A percentile compares a stretch with the other conserved stretches of the same genome.
Evolutionary conservation across 1,284 basidiomycete species (phyloP).

Genomic region (Moesziomyces aphidis): DNA sequence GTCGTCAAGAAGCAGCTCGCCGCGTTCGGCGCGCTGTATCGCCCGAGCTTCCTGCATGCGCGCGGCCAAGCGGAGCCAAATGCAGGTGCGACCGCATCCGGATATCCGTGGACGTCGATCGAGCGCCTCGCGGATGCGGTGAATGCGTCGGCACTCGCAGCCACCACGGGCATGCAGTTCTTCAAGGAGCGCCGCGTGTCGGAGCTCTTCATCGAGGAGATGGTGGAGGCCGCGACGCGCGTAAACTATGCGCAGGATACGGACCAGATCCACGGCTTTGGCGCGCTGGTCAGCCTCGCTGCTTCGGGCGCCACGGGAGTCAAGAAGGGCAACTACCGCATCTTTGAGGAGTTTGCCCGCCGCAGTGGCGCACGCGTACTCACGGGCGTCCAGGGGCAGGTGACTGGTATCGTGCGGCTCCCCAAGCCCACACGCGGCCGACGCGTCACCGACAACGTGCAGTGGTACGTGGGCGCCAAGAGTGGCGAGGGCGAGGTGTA

Average conservation of each 20-base stretch:
- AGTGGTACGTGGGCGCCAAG: constrained; percentile 62
- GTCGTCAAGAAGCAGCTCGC: constrained; percentile 71
- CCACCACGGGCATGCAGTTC: constrained; percentile 62
- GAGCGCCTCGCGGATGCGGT: constrained; percentile 73
- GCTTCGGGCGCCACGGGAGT: constrained; percentile 78
- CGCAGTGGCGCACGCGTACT: constrained; percentile 72
- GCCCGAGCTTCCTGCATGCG: constrained; percentile 71
- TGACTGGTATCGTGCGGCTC: constrained; percentile 61
- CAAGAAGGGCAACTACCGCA: constrained; percentile 82
- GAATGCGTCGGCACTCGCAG: constrained; percentile 70
- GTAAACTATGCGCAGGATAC: constrained; percentile 86
- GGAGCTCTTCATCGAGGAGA: constrained; percentile 73
- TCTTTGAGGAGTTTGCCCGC: constrained; percentile 85
- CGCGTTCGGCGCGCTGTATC: constrained; percentile 75
- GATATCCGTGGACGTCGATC: constrained; percentile 75
- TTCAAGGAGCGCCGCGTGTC: constrained; percentile 49
- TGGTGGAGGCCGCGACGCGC: constrained; percentile 84
- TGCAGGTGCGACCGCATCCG: constrained; percentile 8
- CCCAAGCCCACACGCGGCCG: constrained; percentile 4
- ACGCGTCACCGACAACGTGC: not conserved
- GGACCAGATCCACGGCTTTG: constrained; percentile 82
- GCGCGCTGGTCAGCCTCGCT: constrained; percentile 79
- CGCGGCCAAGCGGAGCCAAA: constrained; percentile 11
- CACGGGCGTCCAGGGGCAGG: constrained; percentile 53
- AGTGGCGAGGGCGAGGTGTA: constrained; percentile 57